Base-by-base conservation (phyloP, 2,329 filamentous ascomycete species). In the Teratosphaeria gauchensis region DNA sequence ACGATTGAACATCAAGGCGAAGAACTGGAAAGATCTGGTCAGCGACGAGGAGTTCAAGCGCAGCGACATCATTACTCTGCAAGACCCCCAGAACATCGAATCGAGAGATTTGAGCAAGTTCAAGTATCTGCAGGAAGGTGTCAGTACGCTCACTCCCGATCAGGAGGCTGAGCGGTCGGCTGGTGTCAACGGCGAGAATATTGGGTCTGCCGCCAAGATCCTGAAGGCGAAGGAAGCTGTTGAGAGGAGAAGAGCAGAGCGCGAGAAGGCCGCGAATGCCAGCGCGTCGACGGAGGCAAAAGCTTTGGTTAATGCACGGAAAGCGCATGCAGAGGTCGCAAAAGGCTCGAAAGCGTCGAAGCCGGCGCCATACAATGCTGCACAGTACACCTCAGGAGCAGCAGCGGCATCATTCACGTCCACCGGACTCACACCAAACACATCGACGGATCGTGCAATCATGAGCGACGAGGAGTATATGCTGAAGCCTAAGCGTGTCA, bases 381-480 rank as follows among this genome's bases (percentile, higher is more conserved):
- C 94, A 0, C 82, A 85, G 56, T 90, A 96, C 73, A 97, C 94
- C 0, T 96, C 90, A 0, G 94, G 94, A 57, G 85, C 84, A 67
- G 91, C 94, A 2, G 94, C 94, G 1, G 92, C 92, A 7, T 95
- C 90, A 62, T 95, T 97, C 74, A 99, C 94, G 7, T 95, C 89
- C 66, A 99, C 94, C 0, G 92, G 94, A 4, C 76, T 99, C 56
- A 96, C 92, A 0, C 92, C 92, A 0, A 89, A 95, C 70, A 99
- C 94, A 0, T 92, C 89, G 58, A 88, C 84, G 65, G 90, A 95
- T 69, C 83, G 92, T 57, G 92, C 94, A 3, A 78, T 95, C 53
- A 81, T 99, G 53, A 90, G 88, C 0, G 91, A 96, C 63, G 94
- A 99, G 75, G 92, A 97, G 71, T 99, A 92, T 75, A 95, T 99